A percentile compares a stretch with the other conserved stretches of the same genome.
Evolutionary conservation across 768 basidiomycete genomes (phyloP).

Genomic region (Phaffia australis): DNA sequence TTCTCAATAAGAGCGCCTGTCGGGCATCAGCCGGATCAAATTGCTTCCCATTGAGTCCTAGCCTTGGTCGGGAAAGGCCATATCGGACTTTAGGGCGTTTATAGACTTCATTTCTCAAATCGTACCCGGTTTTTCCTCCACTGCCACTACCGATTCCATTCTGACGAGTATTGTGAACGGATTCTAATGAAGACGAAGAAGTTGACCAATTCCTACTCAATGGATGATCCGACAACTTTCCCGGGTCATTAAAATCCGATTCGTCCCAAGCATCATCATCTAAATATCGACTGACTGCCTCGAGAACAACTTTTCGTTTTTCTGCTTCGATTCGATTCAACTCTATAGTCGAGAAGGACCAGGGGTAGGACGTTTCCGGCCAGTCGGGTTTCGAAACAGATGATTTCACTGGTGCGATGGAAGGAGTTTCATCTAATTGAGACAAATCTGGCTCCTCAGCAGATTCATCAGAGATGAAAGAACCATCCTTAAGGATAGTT

Average conservation of each 20-base stretch:
- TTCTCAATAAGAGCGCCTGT: constrained; percentile 14
- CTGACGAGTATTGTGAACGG: background rate
- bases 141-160: background rate
- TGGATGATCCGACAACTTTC: background rate
- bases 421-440: background rate
- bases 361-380: constrained; percentile 19
- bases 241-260: constrained; percentile 3
- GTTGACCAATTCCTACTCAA: background rate
- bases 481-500: constrained; percentile 8
- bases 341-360: constrained; percentile 7
- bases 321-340: background rate
- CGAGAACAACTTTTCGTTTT: background rate
- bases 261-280: constrained; percentile 8
- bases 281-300: constrained; percentile 16
- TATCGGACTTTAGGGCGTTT: constrained; percentile 1
- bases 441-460: background rate
- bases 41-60: constrained; percentile 1
- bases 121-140: constrained; percentile 16
- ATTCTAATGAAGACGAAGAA: background rate
- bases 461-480: background rate
- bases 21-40: constrained; percentile 24
- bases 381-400: constrained; percentile 14
- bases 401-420: background rate
- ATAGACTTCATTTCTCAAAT: background rate
- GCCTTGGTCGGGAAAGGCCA: background rate